Conservation (phyloP, 2,329 filamentous ascomycete species). For the Aspergillus sp. region DNA sequence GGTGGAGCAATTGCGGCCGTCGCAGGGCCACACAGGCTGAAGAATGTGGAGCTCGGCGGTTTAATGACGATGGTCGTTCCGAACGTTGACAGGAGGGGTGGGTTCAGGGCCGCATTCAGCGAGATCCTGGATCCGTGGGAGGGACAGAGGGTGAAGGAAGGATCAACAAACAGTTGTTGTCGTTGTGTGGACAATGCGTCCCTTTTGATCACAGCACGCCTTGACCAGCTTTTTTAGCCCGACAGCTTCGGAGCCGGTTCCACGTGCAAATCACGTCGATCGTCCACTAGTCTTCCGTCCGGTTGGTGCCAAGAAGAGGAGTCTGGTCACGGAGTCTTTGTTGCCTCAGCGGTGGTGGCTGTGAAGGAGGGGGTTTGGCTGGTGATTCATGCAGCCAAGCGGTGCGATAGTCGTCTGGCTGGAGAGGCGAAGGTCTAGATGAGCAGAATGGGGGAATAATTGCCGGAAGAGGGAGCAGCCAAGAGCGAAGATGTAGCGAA, state of each 20-base stretch:
- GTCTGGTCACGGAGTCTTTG: neutral
- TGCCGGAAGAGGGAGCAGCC: too few species aligned
- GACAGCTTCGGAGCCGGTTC: neutral
- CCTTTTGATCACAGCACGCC: too few species aligned
- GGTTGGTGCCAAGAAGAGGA: neutral
- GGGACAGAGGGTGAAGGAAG: neutral
- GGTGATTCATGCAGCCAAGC: neutral
- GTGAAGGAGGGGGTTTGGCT: neutral
- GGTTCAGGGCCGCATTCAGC: neutral
- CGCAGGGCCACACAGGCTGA: slow-evolving; percentile 16
- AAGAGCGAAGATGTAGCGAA: too few species aligned
- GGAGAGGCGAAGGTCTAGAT: too few species aligned
- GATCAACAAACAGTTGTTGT: neutral
- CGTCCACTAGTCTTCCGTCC: neutral
- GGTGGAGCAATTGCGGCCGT: slow-evolving; percentile 11
- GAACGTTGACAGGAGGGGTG: neutral
- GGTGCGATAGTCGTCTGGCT: neutral
- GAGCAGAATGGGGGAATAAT: too few species aligned
- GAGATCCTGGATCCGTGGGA: neutral
- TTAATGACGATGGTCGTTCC: slow-evolving; percentile 3
- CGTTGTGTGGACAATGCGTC: neutral
- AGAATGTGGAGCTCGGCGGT: slow-evolving; percentile 10
- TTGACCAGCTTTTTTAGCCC: neutral
- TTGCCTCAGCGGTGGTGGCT: neutral
- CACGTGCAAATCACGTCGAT: neutral